A percentile compares a stretch with the other conserved stretches of the same genome.
Conservation (phyloP, 2,329 filamentous ascomycete species). For the Chaetothyriales sp. region DNA sequence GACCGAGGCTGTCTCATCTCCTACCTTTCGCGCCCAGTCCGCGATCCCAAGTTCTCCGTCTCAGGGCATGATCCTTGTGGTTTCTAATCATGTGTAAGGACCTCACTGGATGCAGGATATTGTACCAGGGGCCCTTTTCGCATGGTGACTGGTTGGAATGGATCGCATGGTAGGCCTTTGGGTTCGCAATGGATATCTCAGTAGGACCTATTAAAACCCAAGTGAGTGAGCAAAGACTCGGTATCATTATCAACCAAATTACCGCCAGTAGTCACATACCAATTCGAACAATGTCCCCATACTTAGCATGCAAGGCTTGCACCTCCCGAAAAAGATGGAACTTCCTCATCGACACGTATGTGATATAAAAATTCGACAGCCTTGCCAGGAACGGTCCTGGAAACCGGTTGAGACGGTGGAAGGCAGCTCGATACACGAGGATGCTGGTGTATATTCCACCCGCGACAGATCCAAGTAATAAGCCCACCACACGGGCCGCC, state of each 20-base stretch:
- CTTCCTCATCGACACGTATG: conserved; percentile 1
- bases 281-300: conserved; percentile 13
- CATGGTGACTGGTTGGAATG: conserved; percentile 26
- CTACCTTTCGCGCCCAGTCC: conserved; percentile 16
- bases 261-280: neutral
- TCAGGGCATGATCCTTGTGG: conserved; percentile 23
- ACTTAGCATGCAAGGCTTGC: conserved; percentile 8
- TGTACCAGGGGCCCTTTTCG: conserved; percentile 30
- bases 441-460: conserved; percentile 9
- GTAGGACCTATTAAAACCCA: conserved; percentile 1
- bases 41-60: conserved; percentile 27
- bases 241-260: neutral
- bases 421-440: conserved; percentile 19
- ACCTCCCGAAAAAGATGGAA: conserved; percentile 5
- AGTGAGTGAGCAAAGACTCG: neutral
- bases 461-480: conserved; percentile 28
- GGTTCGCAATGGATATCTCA: conserved; percentile 11
- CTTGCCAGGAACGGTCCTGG: conserved; percentile 20
- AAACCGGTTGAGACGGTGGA: conserved; percentile 20
- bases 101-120: conserved; percentile 19
- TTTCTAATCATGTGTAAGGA: conserved; percentile 28
- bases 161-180: conserved; percentile 22
- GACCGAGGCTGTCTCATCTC: neutral
- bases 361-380: conserved; percentile 8
- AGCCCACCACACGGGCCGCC: conserved; percentile 47